Percentiles rank a stretch among this genome's conserved stretches.
These are phyloP conservation scores for Truncatella angustata DNA, from an alignment of 2,329 filamentous ascomycete species.

Conservation along the genomic window DNA sequence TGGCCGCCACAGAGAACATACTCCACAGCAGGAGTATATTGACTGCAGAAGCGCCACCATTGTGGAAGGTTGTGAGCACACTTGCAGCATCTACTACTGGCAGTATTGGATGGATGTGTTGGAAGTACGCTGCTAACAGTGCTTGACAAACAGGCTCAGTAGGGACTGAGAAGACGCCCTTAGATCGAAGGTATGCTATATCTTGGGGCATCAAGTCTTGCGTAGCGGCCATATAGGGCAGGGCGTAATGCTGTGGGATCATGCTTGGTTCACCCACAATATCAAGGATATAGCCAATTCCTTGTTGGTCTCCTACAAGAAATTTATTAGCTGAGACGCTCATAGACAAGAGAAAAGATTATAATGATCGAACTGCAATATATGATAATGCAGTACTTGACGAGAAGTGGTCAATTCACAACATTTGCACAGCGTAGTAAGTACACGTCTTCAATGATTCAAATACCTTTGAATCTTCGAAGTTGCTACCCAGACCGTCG, in stretches of 20 bases:
- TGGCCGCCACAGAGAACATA: constrained; percentile 34
- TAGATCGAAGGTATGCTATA: constrained; percentile 26
- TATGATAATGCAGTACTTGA: neutral
- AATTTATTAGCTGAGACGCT: neutral
- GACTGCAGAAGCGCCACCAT: constrained; percentile 24
- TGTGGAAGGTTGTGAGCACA: constrained; percentile 26
- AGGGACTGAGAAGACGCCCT: constrained; percentile 33
- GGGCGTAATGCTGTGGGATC: constrained; percentile 23
- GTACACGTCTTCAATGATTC: neutral
- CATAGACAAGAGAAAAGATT: neutral
- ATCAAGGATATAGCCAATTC: constrained; percentile 16
- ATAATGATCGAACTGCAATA: neutral
- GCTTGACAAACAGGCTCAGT: constrained; percentile 25
- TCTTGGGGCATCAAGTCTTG: constrained; percentile 22
- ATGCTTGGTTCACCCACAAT: constrained; percentile 20
- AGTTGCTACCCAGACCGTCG: neutral
- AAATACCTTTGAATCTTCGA: neutral
- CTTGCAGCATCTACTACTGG: constrained; percentile 31
- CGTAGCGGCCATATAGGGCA: constrained; percentile 18
- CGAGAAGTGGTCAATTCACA: neutral
- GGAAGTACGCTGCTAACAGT: constrained; percentile 33
- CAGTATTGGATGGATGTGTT: constrained; percentile 35
- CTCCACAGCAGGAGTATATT: constrained; percentile 37
- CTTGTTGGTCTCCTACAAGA: constrained; percentile 11
- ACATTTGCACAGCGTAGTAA: neutral